Percentiles rank a stretch among this genome's conserved stretches.
Conservation (phyloP, 208 protist species). For the Leishmania mexicana region DNA sequence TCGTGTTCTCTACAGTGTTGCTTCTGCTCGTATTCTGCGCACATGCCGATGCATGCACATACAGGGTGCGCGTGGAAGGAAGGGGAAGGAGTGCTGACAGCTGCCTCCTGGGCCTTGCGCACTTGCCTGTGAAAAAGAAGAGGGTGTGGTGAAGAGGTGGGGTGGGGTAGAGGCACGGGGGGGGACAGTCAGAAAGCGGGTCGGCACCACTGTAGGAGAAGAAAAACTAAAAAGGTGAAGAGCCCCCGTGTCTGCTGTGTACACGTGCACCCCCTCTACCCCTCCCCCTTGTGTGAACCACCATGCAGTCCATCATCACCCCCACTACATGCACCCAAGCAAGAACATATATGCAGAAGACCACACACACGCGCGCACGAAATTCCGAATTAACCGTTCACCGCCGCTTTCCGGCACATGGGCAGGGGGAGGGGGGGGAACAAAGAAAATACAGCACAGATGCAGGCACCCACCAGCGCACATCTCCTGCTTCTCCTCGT, state of each 20-base stretch:
- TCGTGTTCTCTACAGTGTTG: background rate
- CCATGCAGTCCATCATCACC: background rate
- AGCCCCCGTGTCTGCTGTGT: background rate
- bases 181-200: background rate
- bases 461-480: background rate
- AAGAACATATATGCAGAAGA: background rate
- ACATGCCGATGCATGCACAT: background rate
- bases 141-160: background rate
- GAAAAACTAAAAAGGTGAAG: conserved; percentile 5
- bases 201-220: background rate
- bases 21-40: background rate
- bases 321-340: background rate
- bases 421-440: too few relatives aligned
- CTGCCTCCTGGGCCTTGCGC: background rate
- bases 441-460: background rate
- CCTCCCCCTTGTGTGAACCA: background rate
- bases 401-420: background rate
- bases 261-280: background rate
- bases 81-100: background rate
- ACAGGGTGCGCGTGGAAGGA: background rate
- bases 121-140: background rate
- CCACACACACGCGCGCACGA: background rate
- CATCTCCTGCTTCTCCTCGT: background rate
- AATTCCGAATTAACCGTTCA: background rate
- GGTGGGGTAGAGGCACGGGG: too few relatives aligned